Conservation (phyloP, 139 green algal species). For the Parachlorella kessleri region DNA sequence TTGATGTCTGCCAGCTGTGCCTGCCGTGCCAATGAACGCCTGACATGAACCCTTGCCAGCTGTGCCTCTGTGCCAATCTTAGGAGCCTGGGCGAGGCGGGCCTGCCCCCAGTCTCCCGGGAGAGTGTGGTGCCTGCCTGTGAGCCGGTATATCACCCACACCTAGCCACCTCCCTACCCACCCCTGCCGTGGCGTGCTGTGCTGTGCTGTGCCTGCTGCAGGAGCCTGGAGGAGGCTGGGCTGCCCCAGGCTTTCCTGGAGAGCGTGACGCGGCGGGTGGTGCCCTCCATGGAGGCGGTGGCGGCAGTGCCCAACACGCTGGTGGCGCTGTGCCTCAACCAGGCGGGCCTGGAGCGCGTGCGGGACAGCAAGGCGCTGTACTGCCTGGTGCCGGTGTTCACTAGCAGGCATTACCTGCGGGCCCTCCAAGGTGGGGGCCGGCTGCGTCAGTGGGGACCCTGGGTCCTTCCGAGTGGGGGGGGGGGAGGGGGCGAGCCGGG, state of each 20-base stretch:
- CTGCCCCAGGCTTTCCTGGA: constrained; percentile 78
- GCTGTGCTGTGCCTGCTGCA: no score
- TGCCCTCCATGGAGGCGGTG: constrained; percentile 79
- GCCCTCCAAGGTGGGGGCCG: constrained; percentile 45
- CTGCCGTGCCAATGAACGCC: no score
- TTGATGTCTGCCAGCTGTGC: no score
- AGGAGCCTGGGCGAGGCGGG: no score
- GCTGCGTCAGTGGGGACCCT: no score
- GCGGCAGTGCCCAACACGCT: constrained; percentile 78
- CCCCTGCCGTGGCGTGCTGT: not conserved
- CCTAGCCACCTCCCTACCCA: not conserved
- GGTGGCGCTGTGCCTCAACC: constrained; percentile 91
- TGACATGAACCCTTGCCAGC: no score
- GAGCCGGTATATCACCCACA: no score
- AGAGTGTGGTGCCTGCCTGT: no score
- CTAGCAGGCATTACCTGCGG: constrained; percentile 41
- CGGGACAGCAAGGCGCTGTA: constrained; percentile 55
- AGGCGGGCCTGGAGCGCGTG: constrained; percentile 71
- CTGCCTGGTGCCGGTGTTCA: constrained; percentile 84
- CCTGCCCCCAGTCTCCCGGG: no score
- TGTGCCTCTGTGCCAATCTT: no score
- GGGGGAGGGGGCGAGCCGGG: no score
- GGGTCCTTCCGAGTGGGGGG: not conserved
- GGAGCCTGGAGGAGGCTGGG: constrained; percentile 50
- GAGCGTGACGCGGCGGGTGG: constrained; percentile 48